phyloP scores from a whole-genome alignment of 2,329 filamentous ascomycete species.

The Cladophialophora chaetospira region DNA sequence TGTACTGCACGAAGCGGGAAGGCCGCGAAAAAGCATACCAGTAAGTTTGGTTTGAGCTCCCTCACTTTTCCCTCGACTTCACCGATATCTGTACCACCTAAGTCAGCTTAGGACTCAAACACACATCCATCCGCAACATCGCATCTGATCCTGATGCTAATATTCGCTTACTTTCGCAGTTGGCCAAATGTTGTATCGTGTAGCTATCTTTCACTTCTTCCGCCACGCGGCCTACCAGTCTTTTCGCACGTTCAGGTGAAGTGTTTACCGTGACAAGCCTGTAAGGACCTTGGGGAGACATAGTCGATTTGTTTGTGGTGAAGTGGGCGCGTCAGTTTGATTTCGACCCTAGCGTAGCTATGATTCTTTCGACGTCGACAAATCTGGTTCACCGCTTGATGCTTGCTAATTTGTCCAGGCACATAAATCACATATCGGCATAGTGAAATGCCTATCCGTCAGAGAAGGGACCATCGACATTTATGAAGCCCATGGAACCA shows the following conservation, averaged over 20 bases:
- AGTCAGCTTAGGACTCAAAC: neutral
- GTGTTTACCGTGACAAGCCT: conserved; percentile 69
- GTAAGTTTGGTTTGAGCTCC: conserved; percentile 55
- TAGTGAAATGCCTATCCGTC: no score
- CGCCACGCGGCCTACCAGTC: conserved; percentile 62
- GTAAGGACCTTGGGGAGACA: conserved; percentile 57
- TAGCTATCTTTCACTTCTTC: conserved; percentile 65
- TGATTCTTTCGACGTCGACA: neutral
- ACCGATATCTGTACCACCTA: conserved; percentile 49
- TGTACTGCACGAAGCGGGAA: conserved; percentile 22
- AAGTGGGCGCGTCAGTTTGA: no score
- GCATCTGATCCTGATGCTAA: neutral
- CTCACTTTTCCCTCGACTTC: conserved; percentile 58
- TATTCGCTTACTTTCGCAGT: conserved; percentile 58
- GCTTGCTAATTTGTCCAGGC: neutral
- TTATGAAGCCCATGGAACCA: neutral
- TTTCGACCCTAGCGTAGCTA: no score
- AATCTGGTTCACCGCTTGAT: no score
- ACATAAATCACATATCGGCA: neutral
- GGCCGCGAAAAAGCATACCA: conserved; percentile 47
- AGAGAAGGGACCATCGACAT: neutral
- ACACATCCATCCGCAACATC: neutral
- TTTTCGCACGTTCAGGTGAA: conserved; percentile 64
- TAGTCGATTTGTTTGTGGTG: conserved; percentile 9
- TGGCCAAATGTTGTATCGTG: conserved; percentile 63